A percentile compares a stretch with the other conserved stretches of the same genome.
Evolutionary conservation across 371 early-diverging fungal species (phyloP).

Genomic region (Mucor mucedo): DNA sequence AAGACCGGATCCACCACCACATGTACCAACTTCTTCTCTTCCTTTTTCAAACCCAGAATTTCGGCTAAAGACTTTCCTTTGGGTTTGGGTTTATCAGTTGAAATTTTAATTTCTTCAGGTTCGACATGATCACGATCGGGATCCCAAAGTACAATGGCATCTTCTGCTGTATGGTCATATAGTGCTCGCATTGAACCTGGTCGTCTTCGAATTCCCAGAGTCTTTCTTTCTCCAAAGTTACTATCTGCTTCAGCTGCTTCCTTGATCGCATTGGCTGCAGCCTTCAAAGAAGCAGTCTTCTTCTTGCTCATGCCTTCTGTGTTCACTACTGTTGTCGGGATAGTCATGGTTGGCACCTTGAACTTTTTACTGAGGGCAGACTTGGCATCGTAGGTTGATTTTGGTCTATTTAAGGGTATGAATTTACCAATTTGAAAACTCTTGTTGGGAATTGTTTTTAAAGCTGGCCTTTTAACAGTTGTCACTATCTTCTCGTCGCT

Average conservation of each 20-base stretch:
- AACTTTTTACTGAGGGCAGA: conserved; percentile 43
- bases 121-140: conserved; percentile 64
- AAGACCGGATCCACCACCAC: conserved; percentile 87
- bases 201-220: conserved; percentile 28
- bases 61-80: conserved; percentile 51
- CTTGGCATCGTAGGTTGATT: conserved; percentile 39
- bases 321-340: neutral
- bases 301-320: neutral
- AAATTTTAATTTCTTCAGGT: conserved; percentile 37
- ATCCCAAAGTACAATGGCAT: conserved; percentile 85
- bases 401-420: conserved; percentile 28
- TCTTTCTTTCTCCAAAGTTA: conserved; percentile 21
- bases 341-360: conserved; percentile 38
- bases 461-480: conserved; percentile 8
- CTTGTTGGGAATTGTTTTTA: conserved; percentile 23
- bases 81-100: conserved; percentile 34
- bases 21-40: conserved; percentile 57
- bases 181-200: conserved; percentile 56
- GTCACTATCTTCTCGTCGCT: conserved; percentile 20
- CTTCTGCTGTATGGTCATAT: conserved; percentile 86
- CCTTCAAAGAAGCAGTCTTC: neutral
- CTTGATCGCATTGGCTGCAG: neutral
- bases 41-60: conserved; percentile 59
- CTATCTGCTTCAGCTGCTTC: neutral
- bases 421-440: conserved; percentile 1